A percentile compares a stretch with the other conserved stretches of the same genome.
Evolutionary conservation across 768 basidiomycete genomes (phyloP).

Genomic region (Kwoniella shandongensis): DNA sequence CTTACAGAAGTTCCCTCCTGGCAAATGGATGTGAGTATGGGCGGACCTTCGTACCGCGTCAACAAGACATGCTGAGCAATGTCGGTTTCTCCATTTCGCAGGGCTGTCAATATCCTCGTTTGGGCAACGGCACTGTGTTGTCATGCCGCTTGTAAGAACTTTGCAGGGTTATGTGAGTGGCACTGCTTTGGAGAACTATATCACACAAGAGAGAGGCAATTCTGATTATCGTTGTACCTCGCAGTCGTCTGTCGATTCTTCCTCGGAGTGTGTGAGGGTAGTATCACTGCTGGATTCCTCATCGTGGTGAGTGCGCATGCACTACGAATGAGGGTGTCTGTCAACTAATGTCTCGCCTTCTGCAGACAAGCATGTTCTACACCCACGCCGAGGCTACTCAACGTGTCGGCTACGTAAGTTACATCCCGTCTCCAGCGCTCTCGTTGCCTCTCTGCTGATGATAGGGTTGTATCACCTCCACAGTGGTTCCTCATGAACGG

Average conservation of each 20-base stretch:
- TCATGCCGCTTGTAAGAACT: slow-evolving; percentile 41
- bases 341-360: no score
- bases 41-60: background rate
- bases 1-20: slow-evolving; percentile 38
- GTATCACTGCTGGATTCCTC: slow-evolving; percentile 41
- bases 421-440: background rate
- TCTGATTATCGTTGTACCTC: background rate
- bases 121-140: slow-evolving; percentile 36
- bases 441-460: background rate
- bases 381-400: slow-evolving; percentile 36
- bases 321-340: background rate
- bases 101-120: slow-evolving; percentile 29
- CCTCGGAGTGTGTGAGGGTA: slow-evolving; percentile 20
- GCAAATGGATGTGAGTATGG: slow-evolving; percentile 31
- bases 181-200: background rate
- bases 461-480: no score
- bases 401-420: slow-evolving; percentile 28
- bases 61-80: background rate
- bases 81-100: no score
- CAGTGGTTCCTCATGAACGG: slow-evolving; percentile 22
- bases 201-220: background rate
- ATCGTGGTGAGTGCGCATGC: slow-evolving; percentile 16
- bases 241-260: slow-evolving; percentile 22
- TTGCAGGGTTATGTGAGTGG: slow-evolving; percentile 40
- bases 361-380: slow-evolving; percentile 28